Percentiles rank a stretch among this genome's conserved stretches.
Evolutionary conservation across 192 early-diverging fungal species (phyloP).

Genomic region (Coemansia sp.): DNA sequence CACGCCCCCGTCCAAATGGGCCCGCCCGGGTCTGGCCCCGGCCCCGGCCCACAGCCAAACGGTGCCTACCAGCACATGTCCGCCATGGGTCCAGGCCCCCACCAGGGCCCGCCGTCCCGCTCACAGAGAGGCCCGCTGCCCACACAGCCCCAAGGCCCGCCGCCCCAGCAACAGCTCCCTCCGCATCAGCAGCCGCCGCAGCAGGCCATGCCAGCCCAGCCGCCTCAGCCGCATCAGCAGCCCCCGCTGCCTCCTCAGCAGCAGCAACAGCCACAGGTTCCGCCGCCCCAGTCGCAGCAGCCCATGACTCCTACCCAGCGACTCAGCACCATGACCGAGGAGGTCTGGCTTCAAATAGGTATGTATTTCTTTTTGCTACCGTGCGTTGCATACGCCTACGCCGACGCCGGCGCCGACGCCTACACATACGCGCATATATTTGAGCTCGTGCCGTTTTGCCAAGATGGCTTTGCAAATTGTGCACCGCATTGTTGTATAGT

Average conservation of each 20-base stretch:
- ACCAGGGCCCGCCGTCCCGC: slow-evolving; percentile 23
- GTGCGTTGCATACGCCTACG: too few relatives aligned
- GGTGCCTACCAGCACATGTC: slow-evolving; percentile 30
- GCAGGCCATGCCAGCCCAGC: slow-evolving; percentile 8
- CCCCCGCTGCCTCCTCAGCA: slow-evolving; percentile 11
- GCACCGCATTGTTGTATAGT: too few relatives aligned
- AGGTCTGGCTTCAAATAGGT: slow-evolving; percentile 49
- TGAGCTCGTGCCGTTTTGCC: not conserved
- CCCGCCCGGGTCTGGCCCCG: slow-evolving; percentile 10
- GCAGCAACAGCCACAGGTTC: slow-evolving; percentile 11
- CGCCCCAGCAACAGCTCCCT: not conserved
- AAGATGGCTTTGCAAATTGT: too few relatives aligned
- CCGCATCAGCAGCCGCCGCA: not conserved
- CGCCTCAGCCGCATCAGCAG: slow-evolving; percentile 7
- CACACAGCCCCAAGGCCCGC: slow-evolving; percentile 2
- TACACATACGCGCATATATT: not conserved
- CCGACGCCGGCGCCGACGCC: too few relatives aligned
- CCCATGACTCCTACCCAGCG: slow-evolving; percentile 31
- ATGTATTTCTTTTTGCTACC: too few relatives aligned
- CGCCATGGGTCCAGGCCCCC: slow-evolving; percentile 11
- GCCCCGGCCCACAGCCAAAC: slow-evolving; percentile 18
- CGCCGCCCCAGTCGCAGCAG: slow-evolving; percentile 18
- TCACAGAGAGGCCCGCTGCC: slow-evolving; percentile 18
- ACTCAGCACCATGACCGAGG: slow-evolving; percentile 38
- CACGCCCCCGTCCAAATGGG: slow-evolving; percentile 26